Conservation (phyloP, 83 land plant species). For the Diphasiastrum complanatum region DNA sequence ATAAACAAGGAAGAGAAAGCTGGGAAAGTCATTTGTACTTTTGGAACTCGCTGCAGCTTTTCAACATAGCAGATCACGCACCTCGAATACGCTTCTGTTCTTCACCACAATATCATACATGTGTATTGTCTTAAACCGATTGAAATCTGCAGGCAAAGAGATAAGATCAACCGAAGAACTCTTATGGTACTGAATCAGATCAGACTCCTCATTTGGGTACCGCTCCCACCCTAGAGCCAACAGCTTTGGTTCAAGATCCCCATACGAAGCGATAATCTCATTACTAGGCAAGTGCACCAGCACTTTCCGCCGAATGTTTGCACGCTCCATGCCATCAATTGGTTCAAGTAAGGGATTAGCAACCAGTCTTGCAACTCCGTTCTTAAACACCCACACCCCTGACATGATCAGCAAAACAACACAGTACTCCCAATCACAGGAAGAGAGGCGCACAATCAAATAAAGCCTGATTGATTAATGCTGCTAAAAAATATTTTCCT, state of each 20-base stretch:
- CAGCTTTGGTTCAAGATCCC: constrained; percentile 18
- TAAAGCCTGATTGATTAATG: too few species aligned
- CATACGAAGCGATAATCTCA: constrained; percentile 8
- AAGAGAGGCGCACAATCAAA: too few species aligned
- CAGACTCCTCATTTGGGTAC: constrained; percentile 11
- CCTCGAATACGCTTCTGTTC: constrained; percentile 20
- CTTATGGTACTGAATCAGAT: constrained; percentile 15
- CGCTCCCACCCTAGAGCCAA: constrained; percentile 19
- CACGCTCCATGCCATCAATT: constrained; percentile 6
- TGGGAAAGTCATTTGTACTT: too few species aligned
- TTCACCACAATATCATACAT: constrained; percentile 28
- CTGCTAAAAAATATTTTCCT: too few species aligned
- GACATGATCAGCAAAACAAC: too few species aligned
- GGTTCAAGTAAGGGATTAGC: constrained; percentile 10
- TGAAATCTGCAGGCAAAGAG: constrained; percentile 19
- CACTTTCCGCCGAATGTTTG: constrained; percentile 7
- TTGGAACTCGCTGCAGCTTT: too few species aligned
- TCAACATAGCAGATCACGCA: too few species aligned
- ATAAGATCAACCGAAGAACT: constrained; percentile 15
- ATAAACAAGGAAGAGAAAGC: too few species aligned
- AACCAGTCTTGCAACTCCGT: constrained; percentile 8
- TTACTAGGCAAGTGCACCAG: constrained; percentile 21
- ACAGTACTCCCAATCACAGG: too few species aligned
- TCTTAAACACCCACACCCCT: constrained; percentile 22
- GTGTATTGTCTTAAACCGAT: constrained; percentile 19